phyloP scores from a whole-genome alignment of 2,329 filamentous ascomycete species.

The Colletotrichum eleusines region DNA sequence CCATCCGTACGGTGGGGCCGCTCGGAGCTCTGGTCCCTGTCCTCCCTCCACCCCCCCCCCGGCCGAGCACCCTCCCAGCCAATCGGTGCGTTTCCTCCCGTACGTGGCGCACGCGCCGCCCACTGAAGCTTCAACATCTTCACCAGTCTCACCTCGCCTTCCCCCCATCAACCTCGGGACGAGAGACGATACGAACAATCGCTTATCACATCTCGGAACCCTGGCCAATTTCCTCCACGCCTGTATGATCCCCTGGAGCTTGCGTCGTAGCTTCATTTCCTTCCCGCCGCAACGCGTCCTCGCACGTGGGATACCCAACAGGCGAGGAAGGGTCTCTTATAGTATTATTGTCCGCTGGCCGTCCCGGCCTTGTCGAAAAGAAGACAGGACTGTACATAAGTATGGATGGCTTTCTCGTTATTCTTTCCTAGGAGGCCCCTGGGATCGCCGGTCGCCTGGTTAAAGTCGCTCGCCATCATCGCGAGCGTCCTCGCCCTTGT shows the following conservation, averaged over 20 bases:
- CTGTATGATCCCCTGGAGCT: slow-evolving; percentile 16
- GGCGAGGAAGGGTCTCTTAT: neutral
- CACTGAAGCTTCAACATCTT: slow-evolving; percentile 27
- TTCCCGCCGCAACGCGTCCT: neutral
- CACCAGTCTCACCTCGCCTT: slow-evolving; percentile 5
- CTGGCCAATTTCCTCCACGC: neutral
- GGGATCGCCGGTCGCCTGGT: slow-evolving; percentile 35
- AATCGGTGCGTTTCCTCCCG: slow-evolving; percentile 38
- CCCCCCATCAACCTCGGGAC: slow-evolving; percentile 11
- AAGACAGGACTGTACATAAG: slow-evolving; percentile 14
- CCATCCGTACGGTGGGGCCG: slow-evolving; percentile 9
- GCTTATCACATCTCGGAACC: neutral
- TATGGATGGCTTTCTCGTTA: slow-evolving; percentile 39
- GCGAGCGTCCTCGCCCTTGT: slow-evolving; percentile 34
- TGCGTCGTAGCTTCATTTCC: neutral
- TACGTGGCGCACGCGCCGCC: slow-evolving; percentile 36
- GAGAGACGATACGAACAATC: slow-evolving; percentile 17
- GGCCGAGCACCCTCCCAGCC: slow-evolving; percentile 34
- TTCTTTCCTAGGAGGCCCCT: slow-evolving; percentile 31
- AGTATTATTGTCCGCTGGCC: neutral
- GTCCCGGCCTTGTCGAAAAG: neutral
- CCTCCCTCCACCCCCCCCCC: no score
- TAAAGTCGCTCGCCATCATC: slow-evolving; percentile 38
- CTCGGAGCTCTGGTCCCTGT: slow-evolving; percentile 17
- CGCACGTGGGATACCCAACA: neutral